Evolutionary conservation across 1,284 basidiomycete species (phyloP).

Genomic region (Ganoderma multipileum): DNA sequence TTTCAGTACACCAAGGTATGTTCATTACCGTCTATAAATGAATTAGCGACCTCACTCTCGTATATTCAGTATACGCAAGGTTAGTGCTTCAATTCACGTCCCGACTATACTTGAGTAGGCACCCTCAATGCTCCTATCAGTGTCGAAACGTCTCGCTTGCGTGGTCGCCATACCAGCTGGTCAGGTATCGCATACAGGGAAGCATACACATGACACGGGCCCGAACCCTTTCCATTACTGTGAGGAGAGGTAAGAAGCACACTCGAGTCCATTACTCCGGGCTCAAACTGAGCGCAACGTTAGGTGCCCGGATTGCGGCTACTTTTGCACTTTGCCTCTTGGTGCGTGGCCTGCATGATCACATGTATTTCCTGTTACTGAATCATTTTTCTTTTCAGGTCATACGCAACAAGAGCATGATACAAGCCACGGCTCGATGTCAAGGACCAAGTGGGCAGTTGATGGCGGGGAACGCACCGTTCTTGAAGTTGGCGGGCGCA

Average conservation of each 20-base stretch:
- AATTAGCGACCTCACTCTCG: not conserved
- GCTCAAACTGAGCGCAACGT: not conserved
- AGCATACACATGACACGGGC: slow-evolving; percentile 56
- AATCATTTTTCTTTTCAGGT: slow-evolving; percentile 43
- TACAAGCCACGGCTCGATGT: slow-evolving; percentile 71
- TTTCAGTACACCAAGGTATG: slow-evolving; percentile 58
- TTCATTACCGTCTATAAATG: not conserved
- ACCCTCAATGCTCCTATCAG: slow-evolving; percentile 37
- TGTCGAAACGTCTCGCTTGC: slow-evolving; percentile 56
- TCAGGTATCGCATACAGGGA: slow-evolving; percentile 48
- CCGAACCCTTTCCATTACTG: slow-evolving; percentile 47
- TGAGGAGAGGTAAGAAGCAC: slow-evolving; percentile 46
- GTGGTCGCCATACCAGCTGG: slow-evolving; percentile 53
- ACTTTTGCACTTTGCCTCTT: slow-evolving; percentile 63
- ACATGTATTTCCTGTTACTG: not conserved
- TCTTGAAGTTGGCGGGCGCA: slow-evolving; percentile 61
- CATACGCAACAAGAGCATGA: slow-evolving; percentile 68
- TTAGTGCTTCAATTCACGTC: slow-evolving; percentile 21
- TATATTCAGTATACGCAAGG: slow-evolving; percentile 42
- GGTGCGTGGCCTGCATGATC: slow-evolving; percentile 43
- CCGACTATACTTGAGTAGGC: not conserved
- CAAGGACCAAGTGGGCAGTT: slow-evolving; percentile 59
- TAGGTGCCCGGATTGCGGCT: slow-evolving; percentile 62
- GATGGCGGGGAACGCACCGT: slow-evolving; percentile 55
- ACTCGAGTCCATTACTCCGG: too few species aligned